Conservation (phyloP, 2,329 filamentous ascomycete genomes). For the Zasmidium cellare region DNA sequence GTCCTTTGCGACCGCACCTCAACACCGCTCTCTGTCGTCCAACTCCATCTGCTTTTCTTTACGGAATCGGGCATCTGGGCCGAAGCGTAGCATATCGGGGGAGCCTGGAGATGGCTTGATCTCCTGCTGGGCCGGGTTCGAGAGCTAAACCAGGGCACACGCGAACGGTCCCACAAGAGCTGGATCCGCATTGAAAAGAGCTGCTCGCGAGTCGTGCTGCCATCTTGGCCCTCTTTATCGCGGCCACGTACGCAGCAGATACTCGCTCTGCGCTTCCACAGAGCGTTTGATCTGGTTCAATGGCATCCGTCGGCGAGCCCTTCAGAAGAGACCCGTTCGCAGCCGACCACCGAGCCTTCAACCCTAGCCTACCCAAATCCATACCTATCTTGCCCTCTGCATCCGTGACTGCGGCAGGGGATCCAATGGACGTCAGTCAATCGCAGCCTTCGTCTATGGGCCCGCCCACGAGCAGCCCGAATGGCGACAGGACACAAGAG, state of each 20-base stretch:
- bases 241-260: neutral
- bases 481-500: constrained; percentile 26
- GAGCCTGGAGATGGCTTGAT: constrained; percentile 1
- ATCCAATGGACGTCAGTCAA: constrained; percentile 33
- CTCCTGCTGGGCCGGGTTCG: constrained; percentile 4
- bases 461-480: constrained; percentile 31
- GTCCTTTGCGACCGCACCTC: neutral
- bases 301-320: constrained; percentile 47
- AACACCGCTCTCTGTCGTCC: neutral
- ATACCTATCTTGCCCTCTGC: constrained; percentile 33
- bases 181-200: constrained; percentile 6
- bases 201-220: neutral
- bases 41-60: neutral
- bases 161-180: constrained; percentile 7
- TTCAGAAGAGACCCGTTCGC: constrained; percentile 36
- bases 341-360: constrained; percentile 25
- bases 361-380: constrained; percentile 23
- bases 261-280: neutral
- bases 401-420: constrained; percentile 20
- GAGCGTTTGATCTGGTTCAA: constrained; percentile 22
- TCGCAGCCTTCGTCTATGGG: constrained; percentile 27
- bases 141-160: constrained; percentile 4
- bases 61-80: neutral
- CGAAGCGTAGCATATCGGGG: neutral
- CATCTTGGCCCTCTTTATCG: neutral